These are phyloP conservation scores for Geotrichum siamense DNA, from an alignment of 1,139 yeast genomes.

Conservation along the genomic window DNA sequence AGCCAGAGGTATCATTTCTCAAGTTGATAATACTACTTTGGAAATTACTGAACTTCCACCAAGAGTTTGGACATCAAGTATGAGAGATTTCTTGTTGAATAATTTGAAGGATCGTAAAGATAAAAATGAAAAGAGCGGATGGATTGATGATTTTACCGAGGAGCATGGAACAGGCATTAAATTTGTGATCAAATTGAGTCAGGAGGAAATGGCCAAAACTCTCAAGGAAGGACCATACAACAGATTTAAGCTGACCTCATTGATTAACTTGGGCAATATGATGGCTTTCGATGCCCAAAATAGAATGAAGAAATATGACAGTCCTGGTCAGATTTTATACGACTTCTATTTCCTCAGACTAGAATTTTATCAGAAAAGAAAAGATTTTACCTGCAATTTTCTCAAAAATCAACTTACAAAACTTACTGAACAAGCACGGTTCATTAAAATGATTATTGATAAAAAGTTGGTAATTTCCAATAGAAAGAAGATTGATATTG, in stretches of 20 bases:
- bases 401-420: constrained; percentile 69
- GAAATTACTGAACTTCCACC: constrained; percentile 93
- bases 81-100: constrained; percentile 73
- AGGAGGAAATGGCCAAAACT: constrained; percentile 79
- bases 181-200: constrained; percentile 66
- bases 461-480: constrained; percentile 63
- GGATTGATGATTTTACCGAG: constrained; percentile 95
- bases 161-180: constrained; percentile 79
- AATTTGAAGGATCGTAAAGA: constrained; percentile 44
- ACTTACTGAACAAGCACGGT: constrained; percentile 78
- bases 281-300: constrained; percentile 95
- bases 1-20: constrained; percentile 73
- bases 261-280: constrained; percentile 75
- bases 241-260: constrained; percentile 67
- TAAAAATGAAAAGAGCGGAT: constrained; percentile 45
- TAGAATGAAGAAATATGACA: constrained; percentile 73
- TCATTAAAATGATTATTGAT: constrained; percentile 84
- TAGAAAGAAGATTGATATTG: constrained; percentile 58
- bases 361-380: constrained; percentile 85
- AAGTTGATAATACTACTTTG: constrained; percentile 67
- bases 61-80: constrained; percentile 83
- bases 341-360: constrained; percentile 84
- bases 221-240: constrained; percentile 68
- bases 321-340: constrained; percentile 65
- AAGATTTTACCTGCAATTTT: constrained; percentile 65